Base-by-base conservation (phyloP, 2,329 filamentous ascomycete species). In the Fonsecaea nubica region DNA sequence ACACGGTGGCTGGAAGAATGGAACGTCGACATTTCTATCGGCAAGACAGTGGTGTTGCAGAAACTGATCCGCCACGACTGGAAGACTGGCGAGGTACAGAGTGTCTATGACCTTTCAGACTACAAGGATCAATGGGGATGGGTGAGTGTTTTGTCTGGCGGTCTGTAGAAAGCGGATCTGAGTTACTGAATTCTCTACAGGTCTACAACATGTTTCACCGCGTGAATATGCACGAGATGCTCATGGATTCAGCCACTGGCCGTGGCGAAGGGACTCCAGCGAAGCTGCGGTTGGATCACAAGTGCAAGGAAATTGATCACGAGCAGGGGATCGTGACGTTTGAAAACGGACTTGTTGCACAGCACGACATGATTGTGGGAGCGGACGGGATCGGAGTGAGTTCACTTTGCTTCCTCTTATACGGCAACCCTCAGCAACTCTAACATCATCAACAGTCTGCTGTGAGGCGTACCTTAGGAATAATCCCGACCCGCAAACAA, bases 201-300 rank as follows among this genome's bases (percentile, higher is more conserved):
- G 61, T 57, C 32, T 64, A 69, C 58, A 76, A 76, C 36, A 71
- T 77, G 0, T 74, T 77, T 12, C 79, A 81, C 64, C 75, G 80
- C 7, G 76, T 80, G 30, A 79, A 81, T 64, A 63, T 82, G 30
- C 80, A 81, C 66, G 76, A 76, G 30, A 68, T 75, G 32, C 67
- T 80, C 10, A 78, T 77, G 60, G 15, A 73, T 15, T 72, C 76
- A 4, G 78, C 77, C 0, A 65, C 72, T 9, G 58, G 57, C 1
- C 72, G 70, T 33, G 75, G 75, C n/a, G 55, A 66, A 9, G 48
- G 71, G 0, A 64, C 65, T 9, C 66, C 69, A 9, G 70, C 72
- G 3, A 70, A 69, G 55, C 66, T 76, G 1, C 63, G 69, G 9
- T 67, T 69, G 7, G 58, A 71, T 25, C 71, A 75, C 48, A 69